These are phyloP conservation scores for Lodderomyces jiufengensis DNA, from an alignment of 1,139 yeast species.

Conservation along the genomic window DNA sequence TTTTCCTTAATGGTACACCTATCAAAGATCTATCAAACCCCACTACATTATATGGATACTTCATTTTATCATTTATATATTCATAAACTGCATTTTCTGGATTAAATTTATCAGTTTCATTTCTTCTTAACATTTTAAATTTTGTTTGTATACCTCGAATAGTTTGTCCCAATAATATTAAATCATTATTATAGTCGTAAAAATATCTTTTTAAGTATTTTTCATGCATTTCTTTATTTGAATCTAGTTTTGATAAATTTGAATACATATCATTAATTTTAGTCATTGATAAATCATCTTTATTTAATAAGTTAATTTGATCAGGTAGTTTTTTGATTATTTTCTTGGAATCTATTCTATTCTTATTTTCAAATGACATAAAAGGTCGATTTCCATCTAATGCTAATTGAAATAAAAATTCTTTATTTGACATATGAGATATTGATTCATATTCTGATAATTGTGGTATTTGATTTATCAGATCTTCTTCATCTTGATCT, in stretches of 20 bases:
- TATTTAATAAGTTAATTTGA: conserved; percentile 32
- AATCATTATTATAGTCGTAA: conserved; percentile 32
- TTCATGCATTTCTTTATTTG: conserved; percentile 37
- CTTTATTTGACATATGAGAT: conserved; percentile 40
- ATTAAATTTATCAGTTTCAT: conserved; percentile 26
- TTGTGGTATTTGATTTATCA: neutral
- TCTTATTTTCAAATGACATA: conserved; percentile 32
- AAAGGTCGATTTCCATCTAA: conserved; percentile 38
- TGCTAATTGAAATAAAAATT: conserved; percentile 34
- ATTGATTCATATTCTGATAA: conserved; percentile 10
- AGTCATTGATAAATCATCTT: conserved; percentile 20
- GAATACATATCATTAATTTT: conserved; percentile 32
- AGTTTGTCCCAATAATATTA: conserved; percentile 31
- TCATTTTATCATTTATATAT: conserved; percentile 5
- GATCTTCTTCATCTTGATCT: conserved; percentile 1
- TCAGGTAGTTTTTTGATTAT: conserved; percentile 37
- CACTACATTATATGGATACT: conserved; percentile 36
- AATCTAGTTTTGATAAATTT: conserved; percentile 31
- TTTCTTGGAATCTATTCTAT: conserved; percentile 34
- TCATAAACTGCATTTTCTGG: conserved; percentile 3
- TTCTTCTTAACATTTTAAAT: conserved; percentile 34
- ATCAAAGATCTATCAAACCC: conserved; percentile 42
- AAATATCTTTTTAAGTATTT: conserved; percentile 36
- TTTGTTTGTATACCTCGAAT: conserved; percentile 37
- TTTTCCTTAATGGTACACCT: conserved; percentile 34